Base-by-base conservation (phyloP, 2,329 filamentous ascomycete species). In the Neofusicoccum sp. region DNA sequence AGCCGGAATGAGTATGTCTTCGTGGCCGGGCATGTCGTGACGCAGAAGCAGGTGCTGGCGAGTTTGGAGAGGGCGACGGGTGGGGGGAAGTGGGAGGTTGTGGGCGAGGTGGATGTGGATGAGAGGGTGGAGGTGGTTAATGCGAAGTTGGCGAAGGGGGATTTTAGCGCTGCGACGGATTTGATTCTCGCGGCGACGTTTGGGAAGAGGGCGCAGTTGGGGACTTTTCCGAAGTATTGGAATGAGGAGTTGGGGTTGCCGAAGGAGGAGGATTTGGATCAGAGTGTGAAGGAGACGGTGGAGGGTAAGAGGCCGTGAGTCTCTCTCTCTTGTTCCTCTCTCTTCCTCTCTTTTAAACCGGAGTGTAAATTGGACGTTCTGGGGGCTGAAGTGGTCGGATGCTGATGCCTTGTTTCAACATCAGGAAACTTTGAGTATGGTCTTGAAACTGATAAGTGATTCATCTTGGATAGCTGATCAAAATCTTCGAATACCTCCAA, bases 1-100 rank as follows among this genome's bases (percentile, higher is more conserved):
- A 87, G 84, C 0, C 79, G 77, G 36, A 88, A 89, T 69, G 77
- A 82, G 63, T 84, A 85, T 68, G 70, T 89, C 31, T 79, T 79
- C 54, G 73, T 88, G 14, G 80, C 83, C 2, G 85, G 82, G 0
- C 84, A 87, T 65, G 80, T 80, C 31, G 79, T 81, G 0, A 80
- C 81, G 1, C 85, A 88, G 71, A 82, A 83, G 16, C 78, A 88
- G 64, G 71, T 89, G 1, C 68, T 88, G 1, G 70, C 73, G 11
- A 69, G 78, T 0, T 72, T 83, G 2, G 83, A 89, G 71, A 79
- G 81, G 61, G 72, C 78, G 9, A 83, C 81, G 0, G 80, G 79
- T 2, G 67, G 73, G 16, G n/a, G n/a, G n/a, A 81, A 82, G 62
- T 87, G 80, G 77, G 73, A 76, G 0, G 74, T 86, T 1, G 77